Evolutionary conservation across 768 basidiomycete genomes (phyloP), one percentile per base, ranked within the genome.

Genomic region (Russula compacta): DNA sequence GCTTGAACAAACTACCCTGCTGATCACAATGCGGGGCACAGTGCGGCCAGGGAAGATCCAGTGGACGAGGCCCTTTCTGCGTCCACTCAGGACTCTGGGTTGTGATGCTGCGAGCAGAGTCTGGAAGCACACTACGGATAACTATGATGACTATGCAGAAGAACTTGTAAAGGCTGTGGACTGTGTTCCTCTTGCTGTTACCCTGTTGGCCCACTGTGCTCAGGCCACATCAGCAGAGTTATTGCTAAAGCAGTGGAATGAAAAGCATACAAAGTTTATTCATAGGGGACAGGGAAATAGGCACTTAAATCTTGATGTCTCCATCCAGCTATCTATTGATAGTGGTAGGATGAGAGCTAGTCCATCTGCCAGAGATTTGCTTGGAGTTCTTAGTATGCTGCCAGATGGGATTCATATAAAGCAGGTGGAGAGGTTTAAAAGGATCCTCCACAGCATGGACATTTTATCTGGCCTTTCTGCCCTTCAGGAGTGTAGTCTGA

Each of bases 11-110:
- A 38, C 48, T 21, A 56, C 60, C 1, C 17, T 61, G 24, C 24
- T 61, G 17, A 29, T 61, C 47, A 61, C 60, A 7, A 61, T 56
- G 54, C 33, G 60, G n/a, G 60, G 60, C 44, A 47, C 36, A 4
- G 49, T 21, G 21, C 47, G 53, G 24, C 60, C 60, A 15, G 53
- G n/a, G 19, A 8, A 49, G 44, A 61, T 46, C 12, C 38, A 19
- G 7, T 61, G 60, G 60, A 53, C 60, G 11, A 43, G 33, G 17
- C 60, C 60, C 10, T n/a, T 24, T 21, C 38, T 61, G 2, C 36
- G 44, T 6, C 53, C 60, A n/a, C 17, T 61, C 11, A 21, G 7
- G 33, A 54, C 60, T 6, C 47, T 61, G 4, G 29, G 10, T 40
- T n/a, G n/a, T 40, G 36, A 49, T 14, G 38, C 53, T 35, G 53